phyloP scores from a whole-genome alignment of 1,284 basidiomycete genomes.

The Malassezia sympodialis region DNA sequence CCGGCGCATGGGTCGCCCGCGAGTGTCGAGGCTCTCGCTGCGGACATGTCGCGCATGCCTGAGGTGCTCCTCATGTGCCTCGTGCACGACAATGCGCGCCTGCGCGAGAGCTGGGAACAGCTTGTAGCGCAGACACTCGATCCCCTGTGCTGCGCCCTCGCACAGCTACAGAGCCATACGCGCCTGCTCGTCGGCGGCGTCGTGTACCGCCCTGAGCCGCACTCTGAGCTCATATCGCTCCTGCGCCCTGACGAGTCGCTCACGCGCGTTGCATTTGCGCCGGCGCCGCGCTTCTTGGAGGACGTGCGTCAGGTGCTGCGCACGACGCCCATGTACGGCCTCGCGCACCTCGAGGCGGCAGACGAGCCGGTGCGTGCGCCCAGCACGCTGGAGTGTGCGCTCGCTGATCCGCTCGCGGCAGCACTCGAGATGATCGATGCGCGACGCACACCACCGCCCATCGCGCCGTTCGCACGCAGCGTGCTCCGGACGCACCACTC shows the following conservation, averaged over 20 bases:
- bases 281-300: conserved; percentile 2
- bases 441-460: not conserved
- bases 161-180: not conserved
- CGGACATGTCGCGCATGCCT: not conserved
- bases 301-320: not conserved
- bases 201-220: conserved; percentile 4
- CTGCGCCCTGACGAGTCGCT: conserved; percentile 2
- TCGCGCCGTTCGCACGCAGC: conserved; percentile 7
- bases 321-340: not conserved
- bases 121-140: not conserved
- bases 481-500: conserved; percentile 1
- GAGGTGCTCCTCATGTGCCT: conserved; percentile 13
- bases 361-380: not conserved
- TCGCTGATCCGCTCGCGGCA: conserved; percentile 8
- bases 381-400: not conserved
- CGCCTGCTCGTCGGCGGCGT: conserved; percentile 11
- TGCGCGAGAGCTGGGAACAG: conserved; percentile 1
- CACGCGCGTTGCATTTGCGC: conserved; percentile 1
- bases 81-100: conserved; percentile 5
- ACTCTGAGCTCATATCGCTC: not conserved
- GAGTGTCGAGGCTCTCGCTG: not conserved
- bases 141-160: conserved; percentile 1
- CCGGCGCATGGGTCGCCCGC: not conserved
- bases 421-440: conserved; percentile 8
- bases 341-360: not conserved